phyloP scores from a whole-genome alignment of 2,329 filamentous ascomycete genomes.

The Cladophialophora immunda region DNA sequence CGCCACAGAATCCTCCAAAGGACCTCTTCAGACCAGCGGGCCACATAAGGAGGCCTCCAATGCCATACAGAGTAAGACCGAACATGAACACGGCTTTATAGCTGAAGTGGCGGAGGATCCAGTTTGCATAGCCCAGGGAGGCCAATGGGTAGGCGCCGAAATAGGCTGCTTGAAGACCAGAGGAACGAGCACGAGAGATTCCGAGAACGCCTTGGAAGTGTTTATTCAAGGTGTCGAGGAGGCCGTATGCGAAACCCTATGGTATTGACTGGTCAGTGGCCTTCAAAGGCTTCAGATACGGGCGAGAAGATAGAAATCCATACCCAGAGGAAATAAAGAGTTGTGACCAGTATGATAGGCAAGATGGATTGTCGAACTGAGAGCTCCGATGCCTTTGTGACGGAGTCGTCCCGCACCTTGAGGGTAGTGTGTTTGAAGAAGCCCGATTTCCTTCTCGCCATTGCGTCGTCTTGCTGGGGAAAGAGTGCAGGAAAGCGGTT shows the following conservation, averaged over 20 bases:
- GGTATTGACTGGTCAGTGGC: neutral
- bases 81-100: conserved; percentile 84
- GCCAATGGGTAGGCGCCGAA: conserved; percentile 67
- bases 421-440: conserved; percentile 21
- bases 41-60: conserved; percentile 84
- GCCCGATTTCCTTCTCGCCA: conserved; percentile 14
- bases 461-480: neutral
- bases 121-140: conserved; percentile 62
- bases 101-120: conserved; percentile 74
- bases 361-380: conserved; percentile 55
- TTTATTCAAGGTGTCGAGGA: conserved; percentile 60
- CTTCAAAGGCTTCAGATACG: neutral
- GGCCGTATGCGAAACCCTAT: conserved; percentile 58
- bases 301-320: neutral
- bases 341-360: conserved; percentile 55
- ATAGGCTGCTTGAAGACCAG: conserved; percentile 70
- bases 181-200: conserved; percentile 65
- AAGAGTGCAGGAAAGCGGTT: neutral
- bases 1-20: conserved; percentile 75
- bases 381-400: conserved; percentile 50
- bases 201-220: conserved; percentile 65
- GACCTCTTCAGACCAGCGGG: conserved; percentile 76
- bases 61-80: conserved; percentile 73
- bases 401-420: conserved; percentile 15
- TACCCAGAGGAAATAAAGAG: conserved; percentile 63